phyloP scores from a whole-genome alignment of 2,329 filamentous ascomycete species.

The Tricladium varicosporioides region DNA sequence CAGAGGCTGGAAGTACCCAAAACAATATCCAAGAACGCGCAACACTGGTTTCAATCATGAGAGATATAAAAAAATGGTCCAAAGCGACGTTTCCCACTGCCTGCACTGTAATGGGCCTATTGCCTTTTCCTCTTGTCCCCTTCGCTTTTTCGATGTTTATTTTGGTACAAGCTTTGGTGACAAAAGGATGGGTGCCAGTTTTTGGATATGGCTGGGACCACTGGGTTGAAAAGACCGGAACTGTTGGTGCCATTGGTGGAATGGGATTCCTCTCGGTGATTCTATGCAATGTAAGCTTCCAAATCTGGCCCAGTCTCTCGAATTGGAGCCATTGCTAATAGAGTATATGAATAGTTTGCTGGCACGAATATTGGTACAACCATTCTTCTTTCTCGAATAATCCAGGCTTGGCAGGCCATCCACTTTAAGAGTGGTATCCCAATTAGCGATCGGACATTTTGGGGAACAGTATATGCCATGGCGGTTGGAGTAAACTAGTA shows the following conservation, averaged over 20 bases:
- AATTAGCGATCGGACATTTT: constrained; percentile 66
- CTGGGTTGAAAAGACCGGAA: constrained; percentile 69
- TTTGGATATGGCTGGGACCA: constrained; percentile 74
- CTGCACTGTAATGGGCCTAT: constrained; percentile 60
- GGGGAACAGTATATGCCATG: constrained; percentile 74
- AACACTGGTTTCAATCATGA: constrained; percentile 52
- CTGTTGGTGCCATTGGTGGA: constrained; percentile 64
- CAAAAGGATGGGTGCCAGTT: constrained; percentile 71
- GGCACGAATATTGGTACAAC: constrained; percentile 77
- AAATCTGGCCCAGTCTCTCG: background rate
- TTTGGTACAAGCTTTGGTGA: constrained; percentile 69
- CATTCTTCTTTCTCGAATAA: constrained; percentile 67
- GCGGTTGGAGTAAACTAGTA: constrained; percentile 69
- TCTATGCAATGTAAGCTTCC: constrained; percentile 64
- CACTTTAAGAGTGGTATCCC: constrained; percentile 44
- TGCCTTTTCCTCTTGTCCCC: constrained; percentile 66
- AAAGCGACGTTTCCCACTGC: constrained; percentile 71
- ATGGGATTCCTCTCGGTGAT: constrained; percentile 73
- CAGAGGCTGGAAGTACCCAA: too few species aligned
- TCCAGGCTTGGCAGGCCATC: constrained; percentile 66
- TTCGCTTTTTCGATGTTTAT: constrained; percentile 76
- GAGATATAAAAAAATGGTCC: constrained; percentile 52
- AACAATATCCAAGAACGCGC: constrained; percentile 23
- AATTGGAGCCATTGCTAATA: too few species aligned
- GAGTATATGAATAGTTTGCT: constrained; percentile 54